Evolutionary conservation across 495 filamentous ascomycete genomes (phyloP), one percentile per base, ranked within the genome.

Genomic region (Acidiella bohemica): DNA sequence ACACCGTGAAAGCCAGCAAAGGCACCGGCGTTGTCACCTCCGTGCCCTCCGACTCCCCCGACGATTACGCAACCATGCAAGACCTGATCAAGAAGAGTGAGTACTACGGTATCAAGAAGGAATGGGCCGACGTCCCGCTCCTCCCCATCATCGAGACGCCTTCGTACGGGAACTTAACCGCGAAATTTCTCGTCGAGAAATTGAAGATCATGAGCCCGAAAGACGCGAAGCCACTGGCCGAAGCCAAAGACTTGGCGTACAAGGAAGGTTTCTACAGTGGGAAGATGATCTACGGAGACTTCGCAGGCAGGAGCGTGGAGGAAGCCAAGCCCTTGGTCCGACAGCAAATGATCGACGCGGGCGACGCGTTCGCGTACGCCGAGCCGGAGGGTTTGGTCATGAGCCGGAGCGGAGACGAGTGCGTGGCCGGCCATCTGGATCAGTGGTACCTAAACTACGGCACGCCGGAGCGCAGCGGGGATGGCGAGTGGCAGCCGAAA

Each of bases 391-490:
- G 81, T 36, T 72, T 76, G 54, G 90, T 95, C 48, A 73, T 87
- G 26, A 83, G 78, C 53, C 69, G 90, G 54, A 85, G 79, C 51
- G 83, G 76, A 6, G 90, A 97, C 44, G 80, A 85, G 48, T 93
- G 87, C 59, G 81, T 90, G 26, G 90, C 88, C 41, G 88, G 88
- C 6, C 79, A 85, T 54, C 76, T 94, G 45, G 88, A 93, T 47
- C 90, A 97, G 59, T 97, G 88, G 83, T 97, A 87, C 61, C 62
- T 96, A 48, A 88, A 93, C 62, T 97, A 97, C 49, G 90, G 84
- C 41, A 55, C 50, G 22, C 39, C 50, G 6, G 84, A 86, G 67
- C 77, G 81, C 35, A 44, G 44, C 5, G 60, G 58, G 5, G 76
- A 80, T 47, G 62, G 60, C n/a, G 66, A 73, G 35, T 94, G 86